Base-by-base conservation (phyloP, 2,329 filamentous ascomycete genomes). In the Penicillium sp. region DNA sequence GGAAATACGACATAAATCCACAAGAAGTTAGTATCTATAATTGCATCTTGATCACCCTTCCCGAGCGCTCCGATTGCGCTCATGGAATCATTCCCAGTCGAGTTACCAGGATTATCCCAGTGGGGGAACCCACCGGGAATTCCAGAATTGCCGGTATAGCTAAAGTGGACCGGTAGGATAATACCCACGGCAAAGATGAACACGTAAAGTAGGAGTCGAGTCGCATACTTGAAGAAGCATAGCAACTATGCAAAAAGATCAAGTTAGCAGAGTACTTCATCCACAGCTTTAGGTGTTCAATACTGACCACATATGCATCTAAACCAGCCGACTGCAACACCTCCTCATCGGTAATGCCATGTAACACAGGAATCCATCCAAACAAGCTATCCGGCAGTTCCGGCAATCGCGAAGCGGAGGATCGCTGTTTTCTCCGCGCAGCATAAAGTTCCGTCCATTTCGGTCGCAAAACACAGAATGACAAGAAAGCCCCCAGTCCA, bases 1-100 rank as follows among this genome's bases (percentile, higher is more conserved):
- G 92, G 90, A 67, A 99, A 99, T n/a, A 90, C 81, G 14, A 96
- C 84, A 69, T 98, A 97, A 68, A 93, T 90, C 92, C 93, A 97
- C 1, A 97, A 78, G 67, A 93, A 96, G 56, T 81, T 71, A 9
- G 72, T 72, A 33, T 77, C 72, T 0, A 66, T 63, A 10, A 70
- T 68, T 13, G 68, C 56, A 48, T 75, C 70, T 29, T 74, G 71
- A 55, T 74, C 69, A 16, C 66, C 57, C 42, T 70, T 66, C 21
- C 65, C 63, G 3, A 60, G 19, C 10, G 19, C 29, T 13, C 27
- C 56, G 19, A 55, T 61, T 29, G 21, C 48, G 75, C 48, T 74
- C 70, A 19, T 67, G 50, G 60, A 37, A 29, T 19, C 24, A 26
- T 62, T 61, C n/a, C n/a, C 46, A 8, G 62, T 55, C 6, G 57